Percentiles rank a stretch among this genome's conserved stretches.
Evolutionary conservation across 805 yeast species (phyloP).

Genomic region (Ogataea henricii): DNA sequence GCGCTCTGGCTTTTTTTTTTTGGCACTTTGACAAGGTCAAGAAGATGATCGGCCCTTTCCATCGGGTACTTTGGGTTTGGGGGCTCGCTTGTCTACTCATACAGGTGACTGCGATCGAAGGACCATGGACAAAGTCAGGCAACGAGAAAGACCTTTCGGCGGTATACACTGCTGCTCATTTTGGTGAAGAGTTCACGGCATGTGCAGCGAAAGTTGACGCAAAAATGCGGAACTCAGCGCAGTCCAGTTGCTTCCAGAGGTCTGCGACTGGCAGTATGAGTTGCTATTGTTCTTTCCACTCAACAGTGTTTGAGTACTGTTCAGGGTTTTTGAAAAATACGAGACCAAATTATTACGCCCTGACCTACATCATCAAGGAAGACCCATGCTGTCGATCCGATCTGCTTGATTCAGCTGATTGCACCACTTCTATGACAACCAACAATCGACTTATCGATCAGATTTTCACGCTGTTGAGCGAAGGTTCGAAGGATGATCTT

Average conservation of each 20-base stretch:
- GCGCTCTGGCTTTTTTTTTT: slow-evolving; percentile 3
- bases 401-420: neutral
- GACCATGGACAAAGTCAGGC: neutral
- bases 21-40: neutral
- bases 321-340: slow-evolving; percentile 8
- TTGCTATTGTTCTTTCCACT: slow-evolving; percentile 13
- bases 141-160: slow-evolving; percentile 10
- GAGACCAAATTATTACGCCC: slow-evolving; percentile 14
- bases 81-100: neutral
- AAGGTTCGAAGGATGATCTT: slow-evolving; percentile 11
- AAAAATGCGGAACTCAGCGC: neutral
- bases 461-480: slow-evolving; percentile 3
- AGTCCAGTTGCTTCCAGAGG: neutral
- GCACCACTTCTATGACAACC: neutral
- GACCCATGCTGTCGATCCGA: slow-evolving; percentile 14
- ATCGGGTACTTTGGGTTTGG: neutral
- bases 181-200: slow-evolving; percentile 16
- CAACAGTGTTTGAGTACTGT: slow-evolving; percentile 18
- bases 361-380: slow-evolving; percentile 13
- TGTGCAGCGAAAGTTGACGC: slow-evolving; percentile 16
- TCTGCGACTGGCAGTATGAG: neutral
- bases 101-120: neutral
- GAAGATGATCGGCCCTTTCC: no score
- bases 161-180: slow-evolving; percentile 15
- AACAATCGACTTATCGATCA: slow-evolving; percentile 8